A percentile compares a stretch with the other conserved stretches of the same genome.
These are phyloP conservation scores for Udeniomyces megalosporus DNA, from an alignment of 768 basidiomycete species.

Conservation along the genomic window DNA sequence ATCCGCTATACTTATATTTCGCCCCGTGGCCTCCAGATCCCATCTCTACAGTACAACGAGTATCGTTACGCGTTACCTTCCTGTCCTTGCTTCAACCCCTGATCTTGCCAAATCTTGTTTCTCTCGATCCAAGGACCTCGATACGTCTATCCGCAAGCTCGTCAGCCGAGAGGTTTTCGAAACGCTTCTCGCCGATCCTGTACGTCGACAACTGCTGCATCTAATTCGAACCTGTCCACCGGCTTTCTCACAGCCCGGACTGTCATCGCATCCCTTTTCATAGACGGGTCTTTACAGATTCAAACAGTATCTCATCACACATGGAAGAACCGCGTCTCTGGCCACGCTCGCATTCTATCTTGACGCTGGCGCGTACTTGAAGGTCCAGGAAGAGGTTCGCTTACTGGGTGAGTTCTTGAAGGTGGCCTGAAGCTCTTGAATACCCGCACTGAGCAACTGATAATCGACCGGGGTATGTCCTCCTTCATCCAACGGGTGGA, in stretches of 20 bases:
- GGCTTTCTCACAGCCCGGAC: neutral
- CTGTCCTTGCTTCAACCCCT: neutral
- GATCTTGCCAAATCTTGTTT: no score
- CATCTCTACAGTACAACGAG: neutral
- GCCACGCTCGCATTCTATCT: neutral
- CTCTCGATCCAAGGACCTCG: neutral
- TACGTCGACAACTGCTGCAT: no score
- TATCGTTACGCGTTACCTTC: slow-evolving; percentile 1
- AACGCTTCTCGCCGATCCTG: neutral
- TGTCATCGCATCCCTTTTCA: neutral
- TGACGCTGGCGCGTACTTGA: neutral
- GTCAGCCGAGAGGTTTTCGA: neutral
- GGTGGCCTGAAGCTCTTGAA: no score
- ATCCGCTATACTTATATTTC: neutral
- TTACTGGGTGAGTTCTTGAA: no score
- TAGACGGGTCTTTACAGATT: neutral
- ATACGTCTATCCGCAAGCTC: neutral
- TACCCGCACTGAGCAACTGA: no score
- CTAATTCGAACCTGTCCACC: neutral
- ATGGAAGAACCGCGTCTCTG: neutral
- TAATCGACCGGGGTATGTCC: no score
- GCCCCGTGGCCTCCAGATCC: neutral
- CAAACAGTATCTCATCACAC: neutral
- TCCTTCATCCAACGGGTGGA: no score
- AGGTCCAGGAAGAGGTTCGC: no score